Evolutionary conservation across 768 basidiomycete genomes (phyloP).

Genomic region (Suillus placidus): DNA sequence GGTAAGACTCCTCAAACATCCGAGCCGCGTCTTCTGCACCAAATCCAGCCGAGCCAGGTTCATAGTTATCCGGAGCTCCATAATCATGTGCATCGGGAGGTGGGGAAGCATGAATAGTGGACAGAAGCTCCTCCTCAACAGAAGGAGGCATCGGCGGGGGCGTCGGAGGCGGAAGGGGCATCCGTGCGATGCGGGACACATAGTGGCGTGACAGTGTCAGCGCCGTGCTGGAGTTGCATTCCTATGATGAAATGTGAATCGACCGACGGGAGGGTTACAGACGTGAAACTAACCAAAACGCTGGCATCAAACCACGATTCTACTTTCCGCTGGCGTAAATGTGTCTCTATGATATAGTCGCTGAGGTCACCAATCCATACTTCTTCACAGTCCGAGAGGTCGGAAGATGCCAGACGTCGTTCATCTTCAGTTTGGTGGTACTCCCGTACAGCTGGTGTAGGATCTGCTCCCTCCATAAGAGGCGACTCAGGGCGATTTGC

Average conservation of each 20-base stretch:
- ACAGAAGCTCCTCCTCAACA: constrained; percentile 38
- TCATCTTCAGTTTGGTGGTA: constrained; percentile 42
- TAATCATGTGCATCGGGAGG: constrained; percentile 36
- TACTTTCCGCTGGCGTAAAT: constrained; percentile 72
- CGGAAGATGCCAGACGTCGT: constrained; percentile 60
- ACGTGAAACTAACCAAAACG: constrained; percentile 51
- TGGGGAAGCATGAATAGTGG: constrained; percentile 42
- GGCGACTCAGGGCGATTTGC: constrained; percentile 33
- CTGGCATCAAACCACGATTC: constrained; percentile 74
- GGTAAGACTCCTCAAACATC: constrained; percentile 58
- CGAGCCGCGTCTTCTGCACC: constrained; percentile 59
- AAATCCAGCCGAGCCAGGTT: constrained; percentile 23
- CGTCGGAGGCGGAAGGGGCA: constrained; percentile 45
- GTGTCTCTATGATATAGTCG: constrained; percentile 71
- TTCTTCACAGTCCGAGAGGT: constrained; percentile 81
- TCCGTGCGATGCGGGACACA: constrained; percentile 45
- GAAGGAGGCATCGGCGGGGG: constrained; percentile 36
- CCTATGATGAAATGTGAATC: constrained; percentile 44
- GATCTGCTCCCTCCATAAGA: constrained; percentile 26
- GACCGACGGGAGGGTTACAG: neutral
- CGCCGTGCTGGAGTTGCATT: constrained; percentile 68
- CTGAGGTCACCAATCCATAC: constrained; percentile 73
- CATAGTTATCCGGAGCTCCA: constrained; percentile 28
- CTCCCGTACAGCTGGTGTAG: constrained; percentile 20
- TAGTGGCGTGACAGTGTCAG: constrained; percentile 40